phyloP scores from a whole-genome alignment of 345 rosid species.

The Hibiscus mutabilis region DNA sequence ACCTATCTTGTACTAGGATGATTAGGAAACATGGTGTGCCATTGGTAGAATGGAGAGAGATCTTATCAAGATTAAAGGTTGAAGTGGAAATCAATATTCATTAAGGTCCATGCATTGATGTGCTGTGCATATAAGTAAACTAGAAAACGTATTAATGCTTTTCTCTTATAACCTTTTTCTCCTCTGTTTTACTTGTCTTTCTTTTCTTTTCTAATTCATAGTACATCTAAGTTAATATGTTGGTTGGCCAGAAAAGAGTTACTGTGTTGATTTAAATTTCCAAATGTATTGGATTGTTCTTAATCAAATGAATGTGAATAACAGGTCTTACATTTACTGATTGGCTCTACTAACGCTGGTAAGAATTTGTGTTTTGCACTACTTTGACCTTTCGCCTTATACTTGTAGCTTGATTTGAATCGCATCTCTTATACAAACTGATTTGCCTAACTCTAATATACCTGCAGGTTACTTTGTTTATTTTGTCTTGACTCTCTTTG shows the following conservation, averaged over 20 bases:
- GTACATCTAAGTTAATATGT: not conserved
- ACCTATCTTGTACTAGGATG: not conserved
- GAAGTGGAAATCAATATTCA: not conserved
- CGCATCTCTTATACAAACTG: not conserved
- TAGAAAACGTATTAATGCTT: not conserved
- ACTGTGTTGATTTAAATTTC: not conserved
- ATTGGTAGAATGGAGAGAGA: not conserved
- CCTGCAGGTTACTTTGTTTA: slow-evolving; percentile 48
- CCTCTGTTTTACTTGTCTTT: not conserved
- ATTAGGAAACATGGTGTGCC: not conserved
- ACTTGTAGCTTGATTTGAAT: not conserved
- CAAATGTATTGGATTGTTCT: slow-evolving; percentile 7
- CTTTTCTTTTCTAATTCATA: not conserved
- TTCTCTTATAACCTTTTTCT: not conserved
- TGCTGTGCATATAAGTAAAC: not conserved
- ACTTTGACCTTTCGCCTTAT: not conserved
- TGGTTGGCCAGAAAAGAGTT: not conserved
- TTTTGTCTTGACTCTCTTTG: slow-evolving; percentile 36
- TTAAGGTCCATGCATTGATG: not conserved
- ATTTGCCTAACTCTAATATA: slow-evolving; percentile 4
- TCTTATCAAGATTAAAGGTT: not conserved
- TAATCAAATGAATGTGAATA: slow-evolving; percentile 18
- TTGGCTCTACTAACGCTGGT: slow-evolving; percentile 55
- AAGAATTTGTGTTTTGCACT: slow-evolving; percentile 16
- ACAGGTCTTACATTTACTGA: slow-evolving; percentile 60